These are phyloP conservation scores for Eutrema yunnanense DNA, from an alignment of 345 rosid species.

Conservation along the genomic window DNA sequence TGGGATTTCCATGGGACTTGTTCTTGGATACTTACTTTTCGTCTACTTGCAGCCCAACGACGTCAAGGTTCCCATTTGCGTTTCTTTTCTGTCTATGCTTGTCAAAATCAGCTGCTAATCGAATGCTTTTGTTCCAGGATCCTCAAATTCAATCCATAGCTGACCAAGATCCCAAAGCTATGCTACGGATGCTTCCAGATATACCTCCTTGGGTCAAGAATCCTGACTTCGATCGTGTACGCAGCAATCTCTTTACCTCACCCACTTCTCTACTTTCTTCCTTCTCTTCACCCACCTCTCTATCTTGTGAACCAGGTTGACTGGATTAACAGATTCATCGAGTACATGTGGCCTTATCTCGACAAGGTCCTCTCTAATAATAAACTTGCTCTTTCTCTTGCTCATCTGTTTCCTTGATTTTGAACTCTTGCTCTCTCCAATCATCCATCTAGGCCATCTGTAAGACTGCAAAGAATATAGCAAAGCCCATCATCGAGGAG, in stretches of 20 bases:
- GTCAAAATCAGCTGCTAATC: no score
- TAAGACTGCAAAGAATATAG: slow-evolving; percentile 61
- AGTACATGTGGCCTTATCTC: slow-evolving; percentile 88
- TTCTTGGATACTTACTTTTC: slow-evolving; percentile 69
- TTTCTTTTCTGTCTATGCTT: no score
- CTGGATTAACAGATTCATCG: slow-evolving; percentile 81
- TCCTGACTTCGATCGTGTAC: slow-evolving; percentile 89
- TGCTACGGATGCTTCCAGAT: slow-evolving; percentile 88
- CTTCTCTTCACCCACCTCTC: no score
- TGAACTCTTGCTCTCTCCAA: neutral
- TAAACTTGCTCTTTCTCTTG: neutral
- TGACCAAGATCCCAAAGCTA: slow-evolving; percentile 65
- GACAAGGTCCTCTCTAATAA: slow-evolving; percentile 61
- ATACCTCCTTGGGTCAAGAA: slow-evolving; percentile 93
- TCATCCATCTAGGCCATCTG: slow-evolving; percentile 98
- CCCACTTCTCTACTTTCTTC: neutral
- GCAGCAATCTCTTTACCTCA: no score
- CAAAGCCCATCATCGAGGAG: slow-evolving; percentile 81
- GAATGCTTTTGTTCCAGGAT: slow-evolving; percentile 38
- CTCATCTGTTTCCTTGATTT: neutral
- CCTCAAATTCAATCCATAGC: slow-evolving; percentile 61
- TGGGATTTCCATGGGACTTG: slow-evolving; percentile 72
- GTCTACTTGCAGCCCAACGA: slow-evolving; percentile 67
- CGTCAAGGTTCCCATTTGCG: slow-evolving; percentile 46
- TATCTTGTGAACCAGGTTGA: slow-evolving; percentile 47